Evolutionary conservation across 495 filamentous ascomycete genomes (phyloP).

Genomic region (Trichoderma gamsii): DNA sequence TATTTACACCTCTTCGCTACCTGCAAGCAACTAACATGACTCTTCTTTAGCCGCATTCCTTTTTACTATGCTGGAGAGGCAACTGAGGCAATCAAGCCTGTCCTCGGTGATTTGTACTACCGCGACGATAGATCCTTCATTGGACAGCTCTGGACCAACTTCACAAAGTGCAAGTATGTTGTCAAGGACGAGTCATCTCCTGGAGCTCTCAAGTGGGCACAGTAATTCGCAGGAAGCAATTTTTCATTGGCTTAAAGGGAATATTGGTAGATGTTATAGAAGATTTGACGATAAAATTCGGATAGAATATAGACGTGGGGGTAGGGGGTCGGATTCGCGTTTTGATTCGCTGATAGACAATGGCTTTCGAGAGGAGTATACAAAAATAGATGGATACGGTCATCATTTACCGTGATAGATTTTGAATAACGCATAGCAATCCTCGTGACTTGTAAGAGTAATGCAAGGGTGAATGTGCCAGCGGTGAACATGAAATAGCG

Average conservation of each 20-base stretch:
- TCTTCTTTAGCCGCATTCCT: constrained; percentile 41
- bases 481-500: too few species aligned
- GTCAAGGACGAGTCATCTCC: constrained; percentile 29
- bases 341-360: not conserved
- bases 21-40: constrained; percentile 15
- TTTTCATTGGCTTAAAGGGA: not conserved
- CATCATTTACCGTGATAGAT: too few species aligned
- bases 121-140: constrained; percentile 27
- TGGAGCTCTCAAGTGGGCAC: constrained; percentile 31
- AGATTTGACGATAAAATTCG: not conserved
- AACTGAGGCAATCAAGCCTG: constrained; percentile 52
- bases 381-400: too few species aligned
- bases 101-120: constrained; percentile 36
- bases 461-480: too few species aligned
- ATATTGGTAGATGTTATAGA: not conserved
- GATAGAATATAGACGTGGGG: not conserved
- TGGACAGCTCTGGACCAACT: constrained; percentile 31
- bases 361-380: not conserved
- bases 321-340: not conserved
- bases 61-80: constrained; percentile 63
- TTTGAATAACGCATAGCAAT: too few species aligned
- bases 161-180: constrained; percentile 31
- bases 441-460: too few species aligned
- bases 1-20: not conserved
- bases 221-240: constrained; percentile 6